Evolutionary conservation across 768 basidiomycete genomes (phyloP), one percentile per base, ranked within the genome.

Genomic region (Daedalea quercina): DNA sequence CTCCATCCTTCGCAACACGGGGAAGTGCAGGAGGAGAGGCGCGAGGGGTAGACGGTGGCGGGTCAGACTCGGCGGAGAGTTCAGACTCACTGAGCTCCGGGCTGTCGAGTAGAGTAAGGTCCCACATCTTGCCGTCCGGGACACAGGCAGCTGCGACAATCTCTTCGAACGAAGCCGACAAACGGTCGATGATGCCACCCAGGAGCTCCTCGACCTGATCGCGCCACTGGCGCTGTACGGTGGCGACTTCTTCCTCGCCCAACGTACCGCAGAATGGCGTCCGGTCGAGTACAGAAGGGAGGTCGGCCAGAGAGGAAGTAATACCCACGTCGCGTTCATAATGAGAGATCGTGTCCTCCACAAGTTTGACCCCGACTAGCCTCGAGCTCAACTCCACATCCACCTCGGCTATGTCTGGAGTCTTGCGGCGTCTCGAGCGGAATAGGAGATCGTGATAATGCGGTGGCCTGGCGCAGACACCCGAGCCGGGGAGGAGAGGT

Each of bases 1-100:
- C n/a, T n/a, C 56, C 54, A 34, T 57, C 55, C 7, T 55, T 51
- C 56, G 56, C 54, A 51, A 46, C 50, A 37, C 13, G 15, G 19
- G 25, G 41, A 60, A 43, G 66, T 47, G 68, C 68, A 28, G 70
- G 73, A 44, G 54, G 56, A 47, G 23, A 73, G 67, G 46, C 70
- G 67, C 12, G 69, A 12, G 80, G 79, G 9, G 79, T 80, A n/a
- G 73, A 70, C n/a, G 79, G 79, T 55, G 70, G 70, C 6, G 73
- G 70, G 6, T 68, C 68, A 3, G 65, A 66, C 42, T 66, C 68
- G 33, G 72, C 66, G 1, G 76, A 79, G 42, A 72, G 69, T 33
- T 74, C 68, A 2, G 76, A 78, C 48, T 74, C 73, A 11, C 72
- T 73, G 41, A 73, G 68, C 60, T 76, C 75, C 44, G 58, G 46